phyloP scores from a whole-genome alignment of 371 early-diverging fungal genomes.

The Zychaea mexicana region DNA sequence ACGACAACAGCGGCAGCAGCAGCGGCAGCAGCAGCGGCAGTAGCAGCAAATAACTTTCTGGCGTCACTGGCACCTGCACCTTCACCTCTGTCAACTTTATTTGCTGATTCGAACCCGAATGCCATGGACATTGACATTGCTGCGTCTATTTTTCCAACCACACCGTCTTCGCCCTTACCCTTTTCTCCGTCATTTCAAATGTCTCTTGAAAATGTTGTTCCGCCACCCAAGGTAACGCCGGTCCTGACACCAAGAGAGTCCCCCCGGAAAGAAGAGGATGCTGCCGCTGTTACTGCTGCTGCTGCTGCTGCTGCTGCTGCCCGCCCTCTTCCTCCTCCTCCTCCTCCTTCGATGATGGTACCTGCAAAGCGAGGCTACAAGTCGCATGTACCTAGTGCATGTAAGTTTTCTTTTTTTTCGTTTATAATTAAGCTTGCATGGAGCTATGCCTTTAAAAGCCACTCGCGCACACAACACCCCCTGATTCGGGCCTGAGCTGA shows the following conservation, averaged over 20 bases:
- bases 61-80: background rate
- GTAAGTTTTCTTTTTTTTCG: constrained; percentile 4
- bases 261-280: background rate
- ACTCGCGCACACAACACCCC: too few relatives aligned
- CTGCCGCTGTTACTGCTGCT: background rate
- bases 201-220: background rate
- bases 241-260: background rate
- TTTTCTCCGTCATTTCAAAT: background rate
- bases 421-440: background rate
- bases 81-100: constrained; percentile 1
- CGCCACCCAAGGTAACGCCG: background rate
- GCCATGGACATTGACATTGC: background rate
- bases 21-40: background rate
- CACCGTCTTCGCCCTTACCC: background rate
- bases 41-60: background rate
- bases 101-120: background rate
- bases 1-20: background rate
- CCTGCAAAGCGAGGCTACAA: constrained; percentile 20
- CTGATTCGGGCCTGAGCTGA: too few relatives aligned
- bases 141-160: background rate
- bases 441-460: too few relatives aligned
- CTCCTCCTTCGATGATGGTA: too few relatives aligned
- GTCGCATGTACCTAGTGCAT: constrained; percentile 22
- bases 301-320: background rate
- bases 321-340: too few relatives aligned